A percentile compares a stretch with the other conserved stretches of the same genome.
Conservation (phyloP, 306 rosid genomes). For the cucumber (Cucumis sativus) region Cucumber_9930_V3 NC_026661.2:20488001-20488500, state of each 20-base stretch:
- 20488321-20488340: neutral
- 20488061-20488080: neutral
- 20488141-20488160: neutral
- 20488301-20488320: neutral
- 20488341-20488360: neutral
- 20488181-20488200: neutral
- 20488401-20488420: slow-evolving; percentile 24
- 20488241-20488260: neutral
- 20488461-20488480: slow-evolving; percentile 6
- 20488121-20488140: neutral
- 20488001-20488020: neutral
- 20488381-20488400: neutral
- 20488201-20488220: neutral
- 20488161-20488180: neutral
- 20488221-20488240: neutral
- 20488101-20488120: slow-evolving; percentile 1
- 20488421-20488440: slow-evolving; percentile 16
- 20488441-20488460: slow-evolving; percentile 2
- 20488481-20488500: slow-evolving; percentile 6
- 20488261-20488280: neutral
- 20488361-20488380: neutral
- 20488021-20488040: neutral
- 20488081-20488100: neutral
- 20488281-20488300: neutral
- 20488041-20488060: neutral